Evolutionary conservation across 495 filamentous ascomycete genomes (phyloP).

Genomic region (Oleoguttula mirabilis): DNA sequence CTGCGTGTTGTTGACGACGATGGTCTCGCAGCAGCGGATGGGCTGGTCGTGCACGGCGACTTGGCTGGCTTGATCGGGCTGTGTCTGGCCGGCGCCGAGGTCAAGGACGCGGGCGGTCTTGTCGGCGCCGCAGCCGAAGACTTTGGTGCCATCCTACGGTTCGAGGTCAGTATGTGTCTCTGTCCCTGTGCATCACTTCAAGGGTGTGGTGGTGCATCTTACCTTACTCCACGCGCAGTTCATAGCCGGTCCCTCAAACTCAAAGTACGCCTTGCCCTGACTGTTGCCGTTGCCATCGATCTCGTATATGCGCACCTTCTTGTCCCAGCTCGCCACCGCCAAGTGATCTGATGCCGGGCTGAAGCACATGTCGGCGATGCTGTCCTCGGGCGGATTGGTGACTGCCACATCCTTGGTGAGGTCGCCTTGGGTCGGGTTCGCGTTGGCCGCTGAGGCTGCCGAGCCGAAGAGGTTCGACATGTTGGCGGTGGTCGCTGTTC

Average conservation of each 20-base stretch:
- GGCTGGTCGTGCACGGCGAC: slow-evolving; percentile 71
- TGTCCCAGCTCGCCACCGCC: slow-evolving; percentile 85
- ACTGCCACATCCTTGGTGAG: slow-evolving; percentile 78
- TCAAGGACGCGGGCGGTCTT: slow-evolving; percentile 73
- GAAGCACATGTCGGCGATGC: slow-evolving; percentile 72
- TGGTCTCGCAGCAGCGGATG: slow-evolving; percentile 67
- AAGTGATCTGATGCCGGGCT: slow-evolving; percentile 67
- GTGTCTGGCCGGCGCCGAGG: slow-evolving; percentile 42
- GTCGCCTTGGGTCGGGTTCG: slow-evolving; percentile 71
- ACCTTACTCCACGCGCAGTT: slow-evolving; percentile 77
- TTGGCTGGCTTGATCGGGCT: slow-evolving; percentile 36
- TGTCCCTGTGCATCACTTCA: too few species aligned
- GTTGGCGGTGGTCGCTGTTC: slow-evolving; percentile 7
- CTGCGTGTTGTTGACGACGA: slow-evolving; percentile 43
- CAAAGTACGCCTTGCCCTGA: slow-evolving; percentile 65
- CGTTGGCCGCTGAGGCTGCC: slow-evolving; percentile 33
- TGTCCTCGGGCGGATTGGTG: slow-evolving; percentile 65
- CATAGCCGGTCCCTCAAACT: slow-evolving; percentile 65
- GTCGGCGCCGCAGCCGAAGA: slow-evolving; percentile 74
- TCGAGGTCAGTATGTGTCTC: too few species aligned
- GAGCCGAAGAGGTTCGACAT: slow-evolving; percentile 63
- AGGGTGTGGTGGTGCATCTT: slow-evolving; percentile 29
- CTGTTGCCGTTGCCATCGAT: slow-evolving; percentile 58
- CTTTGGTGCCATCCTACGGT: slow-evolving; percentile 53
- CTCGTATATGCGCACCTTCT: slow-evolving; percentile 86